phyloP scores from a whole-genome alignment of 2,329 filamentous ascomycete species.

The Fusarium subglutinans region DNA sequence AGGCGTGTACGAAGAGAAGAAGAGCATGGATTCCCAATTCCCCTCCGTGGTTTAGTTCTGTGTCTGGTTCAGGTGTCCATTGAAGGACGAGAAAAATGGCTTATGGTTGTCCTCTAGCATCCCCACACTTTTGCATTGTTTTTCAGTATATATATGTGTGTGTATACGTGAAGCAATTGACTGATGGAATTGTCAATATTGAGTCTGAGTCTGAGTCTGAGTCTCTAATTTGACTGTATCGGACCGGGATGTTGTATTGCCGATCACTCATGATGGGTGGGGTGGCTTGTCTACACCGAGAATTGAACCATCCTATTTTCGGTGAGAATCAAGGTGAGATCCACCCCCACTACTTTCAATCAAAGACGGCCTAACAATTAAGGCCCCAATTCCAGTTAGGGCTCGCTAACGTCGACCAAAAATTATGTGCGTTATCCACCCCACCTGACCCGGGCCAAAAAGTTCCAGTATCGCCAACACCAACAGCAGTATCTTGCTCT shows the following conservation, averaged over 20 bases:
- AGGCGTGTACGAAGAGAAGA: slow-evolving; percentile 41
- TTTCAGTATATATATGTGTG: slow-evolving; percentile 17
- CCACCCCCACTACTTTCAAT: slow-evolving; percentile 1
- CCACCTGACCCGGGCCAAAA: slow-evolving; percentile 45
- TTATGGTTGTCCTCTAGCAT: slow-evolving; percentile 32
- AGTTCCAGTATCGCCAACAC: slow-evolving; percentile 45
- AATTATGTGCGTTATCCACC: slow-evolving; percentile 38
- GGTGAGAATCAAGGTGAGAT: slow-evolving; percentile 27
- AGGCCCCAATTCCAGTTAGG: slow-evolving; percentile 44
- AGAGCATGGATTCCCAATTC: slow-evolving; percentile 39
- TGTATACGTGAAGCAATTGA: slow-evolving; percentile 37
- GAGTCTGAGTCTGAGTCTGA: not conserved
- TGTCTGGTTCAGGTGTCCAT: slow-evolving; percentile 29
- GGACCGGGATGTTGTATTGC: slow-evolving; percentile 8
- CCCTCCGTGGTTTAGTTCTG: slow-evolving; percentile 35
- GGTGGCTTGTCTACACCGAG: slow-evolving; percentile 10
- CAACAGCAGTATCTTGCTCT: slow-evolving; percentile 38
- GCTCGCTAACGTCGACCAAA: slow-evolving; percentile 45
- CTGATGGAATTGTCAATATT: slow-evolving; percentile 21
- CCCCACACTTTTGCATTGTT: slow-evolving; percentile 35
- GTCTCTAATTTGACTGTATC: not conserved
- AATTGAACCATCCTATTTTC: not conserved
- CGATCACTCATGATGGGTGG: slow-evolving; percentile 22
- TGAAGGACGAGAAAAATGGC: slow-evolving; percentile 23
- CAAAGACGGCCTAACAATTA: slow-evolving; percentile 19